Base-by-base conservation (phyloP, 2,329 filamentous ascomycete genomes). In the Fusarium cicatricum region DNA sequence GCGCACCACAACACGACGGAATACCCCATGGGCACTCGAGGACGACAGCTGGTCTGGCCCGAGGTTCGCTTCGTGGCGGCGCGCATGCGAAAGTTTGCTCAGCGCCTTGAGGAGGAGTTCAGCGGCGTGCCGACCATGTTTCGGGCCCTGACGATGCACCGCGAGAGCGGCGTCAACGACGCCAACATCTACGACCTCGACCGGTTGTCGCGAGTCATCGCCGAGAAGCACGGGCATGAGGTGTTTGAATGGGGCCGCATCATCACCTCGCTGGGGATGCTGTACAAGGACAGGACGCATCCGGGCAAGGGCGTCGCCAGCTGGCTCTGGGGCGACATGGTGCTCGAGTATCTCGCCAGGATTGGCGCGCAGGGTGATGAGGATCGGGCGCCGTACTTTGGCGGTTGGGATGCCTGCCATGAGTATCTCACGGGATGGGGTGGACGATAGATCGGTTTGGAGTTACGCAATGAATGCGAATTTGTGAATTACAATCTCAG, bases 281-380 rank as follows among this genome's bases (percentile, higher is more conserved):
- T 64, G 39, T 64, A 64, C 38, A 64, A 64, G 39, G 60, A 64
- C n/a, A 43, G 61, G 52, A 64, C 60, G 19, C 60, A 64, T 7
- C 55, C 60, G 1, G 61, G 60, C 8, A 60, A 43, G 28, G 61
- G 61, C 1, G 52, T 60, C 6, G 61, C 60, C n/a, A 64, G 61
- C 42, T 64, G 61, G 61, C 60, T 64, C 12, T 64, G 61, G 61
- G 61, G 57, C 0, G 60, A 64, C 6, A 64, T 64, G 61, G 46
- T 64, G 12, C 57, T 64, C 3, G 61, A 64, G 38, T 64, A 64
- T 17, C 60, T 64, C 10, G 61, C 61, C 6, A 42, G 61, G 3
- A 37, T 43, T 4, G 61, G 57, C 1, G 57, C 29, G 1, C 45
- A 36, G 16, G 42, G 60, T 1, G 57, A 62, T 23, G 53, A 64